These are phyloP conservation scores for Rhamnella rubrinervis DNA, from an alignment of 331 rosid species.

Conservation along the genomic window DNA sequence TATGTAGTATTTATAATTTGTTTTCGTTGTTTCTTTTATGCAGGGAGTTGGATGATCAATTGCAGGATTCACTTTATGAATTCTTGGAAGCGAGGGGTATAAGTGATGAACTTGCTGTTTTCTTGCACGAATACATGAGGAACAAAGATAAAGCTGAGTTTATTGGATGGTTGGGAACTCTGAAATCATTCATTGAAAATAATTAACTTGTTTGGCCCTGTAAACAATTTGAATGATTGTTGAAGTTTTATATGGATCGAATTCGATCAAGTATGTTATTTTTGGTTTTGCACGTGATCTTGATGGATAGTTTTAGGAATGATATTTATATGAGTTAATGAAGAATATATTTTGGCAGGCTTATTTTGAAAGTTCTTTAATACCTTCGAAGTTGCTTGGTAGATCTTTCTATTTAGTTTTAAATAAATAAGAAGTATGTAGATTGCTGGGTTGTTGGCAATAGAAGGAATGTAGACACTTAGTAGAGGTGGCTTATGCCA, in stretches of 20 bases:
- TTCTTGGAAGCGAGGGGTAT: slow-evolving; percentile 81
- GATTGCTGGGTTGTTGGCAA: no score
- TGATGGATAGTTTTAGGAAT: slow-evolving; percentile 2
- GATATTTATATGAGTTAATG: not conserved
- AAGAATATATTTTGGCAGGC: not conserved
- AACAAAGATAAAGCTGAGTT: slow-evolving; percentile 73
- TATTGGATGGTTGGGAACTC: slow-evolving; percentile 68
- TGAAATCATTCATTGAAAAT: slow-evolving; percentile 68
- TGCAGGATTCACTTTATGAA: slow-evolving; percentile 69
- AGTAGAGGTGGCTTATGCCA: no score
- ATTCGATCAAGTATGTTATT: slow-evolving; percentile 16
- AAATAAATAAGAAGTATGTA: no score
- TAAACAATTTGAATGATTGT: slow-evolving; percentile 14
- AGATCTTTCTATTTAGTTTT: no score
- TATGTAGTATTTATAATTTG: slow-evolving; percentile 4
- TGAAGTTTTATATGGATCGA: slow-evolving; percentile 20
- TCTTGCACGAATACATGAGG: slow-evolving; percentile 71
- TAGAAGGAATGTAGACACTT: no score
- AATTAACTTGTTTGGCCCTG: slow-evolving; percentile 31
- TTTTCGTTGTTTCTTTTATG: slow-evolving; percentile 26
- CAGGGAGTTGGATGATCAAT: slow-evolving; percentile 89
- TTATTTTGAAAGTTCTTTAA: not conserved
- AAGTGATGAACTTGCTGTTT: slow-evolving; percentile 54
- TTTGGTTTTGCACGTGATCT: slow-evolving; percentile 19
- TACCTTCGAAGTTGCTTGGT: no score